Evolutionary conservation across 495 filamentous ascomycete species (phyloP), one percentile per base, ranked within the genome.

Genomic region (Echria macrotheca): DNA sequence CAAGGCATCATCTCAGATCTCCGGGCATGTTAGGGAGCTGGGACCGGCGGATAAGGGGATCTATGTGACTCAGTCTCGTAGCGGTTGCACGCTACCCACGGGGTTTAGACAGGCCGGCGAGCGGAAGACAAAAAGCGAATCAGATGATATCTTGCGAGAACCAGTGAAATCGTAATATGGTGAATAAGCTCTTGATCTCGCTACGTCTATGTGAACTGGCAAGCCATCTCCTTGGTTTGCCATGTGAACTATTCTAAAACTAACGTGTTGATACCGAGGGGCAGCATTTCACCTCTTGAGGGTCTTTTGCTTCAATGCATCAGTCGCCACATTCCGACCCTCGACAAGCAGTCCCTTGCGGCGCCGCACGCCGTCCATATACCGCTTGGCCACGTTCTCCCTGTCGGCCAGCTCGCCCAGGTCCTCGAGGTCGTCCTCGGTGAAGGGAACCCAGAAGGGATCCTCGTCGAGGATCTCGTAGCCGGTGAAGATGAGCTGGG

Each of bases 221-320:
- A 11, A 7, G 8, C 15, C 14, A 37, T 14, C 8, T 37, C 17
- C 31, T 10, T 6, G 15, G 11, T 9, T 37, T 11, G 17, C 8
- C 35, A 18, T 15, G 5, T 36, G 4, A 5, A 11, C 12, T 17
- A 3, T 37, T 14, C 5, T 17, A 14, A 17, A n/a, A n/a, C n/a
- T n/a, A n/a, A n/a, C n/a, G n/a, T n/a, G n/a, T n/a, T n/a, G n/a
- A n/a, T n/a, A n/a, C n/a, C n/a, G n/a, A n/a, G n/a, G n/a, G n/a
- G n/a, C n/a, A n/a, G n/a, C 18, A 5, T 8, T 10, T 35, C 78
- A 97, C 73, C 88, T 79, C 82, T 98, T 98, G 69, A 98, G 64
- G 19, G 89, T 97, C 85, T 95, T 97, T 77, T 97, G 93, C 81
- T 97, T 97, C 81, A 96, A 89, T 18, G 91, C 93, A 79, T 89